Evolutionary conservation across 179 eudicot species (phyloP).

Genomic region (Nepenthes alata): DNA sequence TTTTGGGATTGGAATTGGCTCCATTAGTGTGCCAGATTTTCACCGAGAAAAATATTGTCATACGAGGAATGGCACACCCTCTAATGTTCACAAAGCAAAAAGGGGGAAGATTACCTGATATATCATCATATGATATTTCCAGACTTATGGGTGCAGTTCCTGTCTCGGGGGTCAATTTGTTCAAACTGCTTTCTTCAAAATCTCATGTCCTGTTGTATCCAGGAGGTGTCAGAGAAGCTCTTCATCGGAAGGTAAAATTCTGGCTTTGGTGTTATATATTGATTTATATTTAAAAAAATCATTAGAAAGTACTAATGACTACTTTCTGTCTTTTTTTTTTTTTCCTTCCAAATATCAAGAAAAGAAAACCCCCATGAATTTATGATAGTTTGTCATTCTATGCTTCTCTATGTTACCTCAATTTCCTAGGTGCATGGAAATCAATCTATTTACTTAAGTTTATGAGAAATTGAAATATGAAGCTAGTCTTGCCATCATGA

Average conservation of each 20-base stretch:
- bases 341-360: background rate
- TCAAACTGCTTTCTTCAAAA: constrained; percentile 40
- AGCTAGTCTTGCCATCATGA: background rate
- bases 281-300: background rate
- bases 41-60: constrained; percentile 38
- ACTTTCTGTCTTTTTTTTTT: no score
- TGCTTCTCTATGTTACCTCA: background rate
- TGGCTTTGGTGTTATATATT: background rate
- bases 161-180: constrained; percentile 53
- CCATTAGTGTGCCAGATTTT: constrained; percentile 32
- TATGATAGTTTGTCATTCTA: background rate
- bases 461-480: background rate
- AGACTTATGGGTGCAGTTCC: constrained; percentile 69
- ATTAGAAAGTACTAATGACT: no score
- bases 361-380: background rate
- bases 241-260: constrained; percentile 57
- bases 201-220: constrained; percentile 74
- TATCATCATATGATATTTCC: constrained; percentile 32
- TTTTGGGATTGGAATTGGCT: constrained; percentile 46
- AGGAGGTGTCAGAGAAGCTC: constrained; percentile 77
- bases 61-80: constrained; percentile 74
- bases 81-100: constrained; percentile 35
- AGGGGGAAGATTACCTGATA: constrained; percentile 25
- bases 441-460: background rate
- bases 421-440: background rate